Base-by-base conservation (phyloP, 2,329 filamentous ascomycete genomes). In the Colletotrichum nymphaeae region DNA sequence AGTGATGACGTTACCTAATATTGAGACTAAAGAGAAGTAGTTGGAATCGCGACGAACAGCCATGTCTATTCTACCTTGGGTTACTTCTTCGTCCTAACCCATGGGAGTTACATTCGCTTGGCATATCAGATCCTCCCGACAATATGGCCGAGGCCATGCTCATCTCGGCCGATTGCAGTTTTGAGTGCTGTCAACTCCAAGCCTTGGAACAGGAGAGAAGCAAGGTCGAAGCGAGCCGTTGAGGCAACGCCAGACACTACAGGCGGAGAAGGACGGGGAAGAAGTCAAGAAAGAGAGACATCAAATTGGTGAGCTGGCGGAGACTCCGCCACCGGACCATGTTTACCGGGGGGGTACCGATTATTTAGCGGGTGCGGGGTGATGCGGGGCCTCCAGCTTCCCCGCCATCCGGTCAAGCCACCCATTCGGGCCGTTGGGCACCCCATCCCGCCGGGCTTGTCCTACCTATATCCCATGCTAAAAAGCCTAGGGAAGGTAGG, bases 361-460 rank as follows among this genome's bases (percentile, higher is more conserved):
- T 12, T 64, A 56, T 67, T 46, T 52, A 26, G 52, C 58, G 58
- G 65, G 46, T 68, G 65, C 69, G 65, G 58, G 65, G 69, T 63
- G 69, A 69, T 65, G 14, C 7, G 42, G 24, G 28, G n/a, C 64
- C 64, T 49, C 53, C 14, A 26, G 28, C 52, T 49, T 69, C 65
- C 67, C 70, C 70, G 60, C 66, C 65, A 69, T 72, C 58, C n/a
- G 24, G 35, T 73, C 70, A 70, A 73, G 70, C 67, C 70, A 73
- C 67, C 67, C 56, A 73, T 67, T 73, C 67, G 70, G 70, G 70
- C 70, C 70, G 70, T 73, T 73, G 56, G 67, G 53, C 32, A 72
- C 37, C 53, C 53, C 37, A 53, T 30, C 65, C 8, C 53, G 32
- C 19, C 28, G 32, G 32, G 32, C 32, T 32, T 28, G 57, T 22